Conservation (phyloP, 176 grass and related monocot species). For the Carex myosuroides region DNA sequence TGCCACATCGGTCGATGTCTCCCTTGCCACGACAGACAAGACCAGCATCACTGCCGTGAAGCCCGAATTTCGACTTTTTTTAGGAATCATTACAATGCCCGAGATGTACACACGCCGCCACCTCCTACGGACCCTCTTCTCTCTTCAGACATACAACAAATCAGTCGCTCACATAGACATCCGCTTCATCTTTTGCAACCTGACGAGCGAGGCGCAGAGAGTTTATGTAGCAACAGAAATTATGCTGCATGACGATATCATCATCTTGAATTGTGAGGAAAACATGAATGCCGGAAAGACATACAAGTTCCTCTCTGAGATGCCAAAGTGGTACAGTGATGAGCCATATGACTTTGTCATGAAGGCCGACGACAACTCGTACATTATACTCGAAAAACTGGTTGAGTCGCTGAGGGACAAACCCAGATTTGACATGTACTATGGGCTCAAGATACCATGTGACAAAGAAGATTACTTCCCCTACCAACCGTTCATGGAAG, state of each 20-base stretch:
- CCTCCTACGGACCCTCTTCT: conserved; percentile 49
- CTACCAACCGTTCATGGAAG: conserved; percentile 71
- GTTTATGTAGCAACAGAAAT: conserved; percentile 50
- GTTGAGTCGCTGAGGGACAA: conserved; percentile 25
- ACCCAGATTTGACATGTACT: conserved; percentile 49
- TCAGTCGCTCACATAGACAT: conserved; percentile 35
- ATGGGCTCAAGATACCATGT: conserved; percentile 61
- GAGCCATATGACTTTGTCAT: conserved; percentile 59
- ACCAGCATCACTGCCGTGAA: background rate
- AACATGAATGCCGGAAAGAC: conserved; percentile 87
- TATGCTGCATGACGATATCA: conserved; percentile 42
- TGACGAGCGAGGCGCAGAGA: conserved; percentile 43
- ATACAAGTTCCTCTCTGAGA: conserved; percentile 49
- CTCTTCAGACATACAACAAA: conserved; percentile 39
- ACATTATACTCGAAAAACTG: conserved; percentile 43
- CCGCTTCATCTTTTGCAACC: conserved; percentile 72
- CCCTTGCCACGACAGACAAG: background rate
- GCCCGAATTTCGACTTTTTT: conserved; percentile 23
- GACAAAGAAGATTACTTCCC: conserved; percentile 61
- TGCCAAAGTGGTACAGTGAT: conserved; percentile 2
- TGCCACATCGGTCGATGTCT: background rate
- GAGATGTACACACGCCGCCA: conserved; percentile 48
- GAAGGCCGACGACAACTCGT: conserved; percentile 84
- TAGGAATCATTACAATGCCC: conserved; percentile 35
- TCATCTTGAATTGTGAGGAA: conserved; percentile 60